Evolutionary conservation across 108 stramenopile genomes (phyloP).

Genomic region (Nitzschia inconspicua): DNA sequence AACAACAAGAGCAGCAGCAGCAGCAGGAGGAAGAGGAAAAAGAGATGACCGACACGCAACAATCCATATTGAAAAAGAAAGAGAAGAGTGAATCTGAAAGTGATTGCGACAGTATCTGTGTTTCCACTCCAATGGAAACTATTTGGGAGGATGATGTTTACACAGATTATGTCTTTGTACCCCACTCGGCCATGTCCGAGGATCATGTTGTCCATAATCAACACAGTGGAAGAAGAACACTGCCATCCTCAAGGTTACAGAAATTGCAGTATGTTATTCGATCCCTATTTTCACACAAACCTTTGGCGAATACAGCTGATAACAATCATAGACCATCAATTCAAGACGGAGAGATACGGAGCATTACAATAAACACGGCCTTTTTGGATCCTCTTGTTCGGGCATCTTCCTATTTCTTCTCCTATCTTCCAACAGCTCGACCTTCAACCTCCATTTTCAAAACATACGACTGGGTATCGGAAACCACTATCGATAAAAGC

Average conservation of each 20-base stretch:
- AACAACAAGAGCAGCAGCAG: neutral
- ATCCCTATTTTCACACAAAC: too few species aligned
- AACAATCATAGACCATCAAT: too few species aligned
- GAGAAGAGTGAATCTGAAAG: neutral
- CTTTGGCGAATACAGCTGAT: too few species aligned
- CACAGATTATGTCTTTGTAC: neutral
- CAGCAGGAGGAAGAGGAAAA: neutral
- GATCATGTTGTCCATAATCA: neutral
- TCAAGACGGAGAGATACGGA: too few species aligned
- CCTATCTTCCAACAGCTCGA: too few species aligned
- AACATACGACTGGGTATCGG: slow-evolving; percentile 31
- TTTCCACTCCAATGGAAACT: neutral
- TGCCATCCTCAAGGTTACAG: too few species aligned
- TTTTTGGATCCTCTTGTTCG: too few species aligned
- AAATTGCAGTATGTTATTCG: too few species aligned
- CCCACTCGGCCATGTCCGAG: neutral
- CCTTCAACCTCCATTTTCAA: slow-evolving; percentile 16
- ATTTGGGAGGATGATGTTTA: slow-evolving; percentile 7
- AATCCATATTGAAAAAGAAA: neutral
- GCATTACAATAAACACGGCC: too few species aligned
- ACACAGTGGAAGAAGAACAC: too few species aligned
- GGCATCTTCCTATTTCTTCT: too few species aligned
- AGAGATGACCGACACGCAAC: neutral
- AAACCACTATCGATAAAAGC: slow-evolving; percentile 7
- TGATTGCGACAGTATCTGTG: neutral